Percentiles rank a stretch among this genome's conserved stretches.
These are phyloP conservation scores for Lotus japonicus DNA, from an alignment of 306 rosid genomes.

Conservation along the genomic window DNA sequence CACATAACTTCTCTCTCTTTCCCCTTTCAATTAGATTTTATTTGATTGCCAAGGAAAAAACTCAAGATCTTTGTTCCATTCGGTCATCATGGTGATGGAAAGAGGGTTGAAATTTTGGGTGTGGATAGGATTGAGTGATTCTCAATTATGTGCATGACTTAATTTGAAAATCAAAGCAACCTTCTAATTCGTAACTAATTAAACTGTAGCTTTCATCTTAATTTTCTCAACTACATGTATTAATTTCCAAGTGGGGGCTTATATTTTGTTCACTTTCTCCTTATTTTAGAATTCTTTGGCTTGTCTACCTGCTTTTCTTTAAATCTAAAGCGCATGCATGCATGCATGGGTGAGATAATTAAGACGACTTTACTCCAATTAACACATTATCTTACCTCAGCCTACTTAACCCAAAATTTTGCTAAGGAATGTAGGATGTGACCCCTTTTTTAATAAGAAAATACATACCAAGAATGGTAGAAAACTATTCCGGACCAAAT, in stretches of 20 bases:
- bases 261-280: too few relatives aligned
- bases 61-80: slow-evolving; percentile 45
- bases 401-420: slow-evolving; percentile 4
- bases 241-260: neutral
- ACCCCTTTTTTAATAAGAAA: neutral
- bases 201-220: slow-evolving; percentile 15
- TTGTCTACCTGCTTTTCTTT: neutral
- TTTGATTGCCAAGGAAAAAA: slow-evolving; percentile 50
- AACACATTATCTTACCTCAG: neutral
- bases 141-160: slow-evolving; percentile 10
- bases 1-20: slow-evolving; percentile 27
- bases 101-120: slow-evolving; percentile 46
- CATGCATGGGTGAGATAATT: slow-evolving; percentile 17
- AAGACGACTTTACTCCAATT: slow-evolving; percentile 22
- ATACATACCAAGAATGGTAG: too few relatives aligned
- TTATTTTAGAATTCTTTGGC: neutral
- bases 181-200: slow-evolving; percentile 41
- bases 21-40: slow-evolving; percentile 37
- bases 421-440: slow-evolving; percentile 25
- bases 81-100: slow-evolving; percentile 52
- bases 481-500: too few relatives aligned
- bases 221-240: neutral
- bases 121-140: neutral
- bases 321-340: neutral
- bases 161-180: slow-evolving; percentile 31